These are phyloP conservation scores for Pueraria montana DNA, from an alignment of 306 rosid species.

Conservation along the genomic window DNA sequence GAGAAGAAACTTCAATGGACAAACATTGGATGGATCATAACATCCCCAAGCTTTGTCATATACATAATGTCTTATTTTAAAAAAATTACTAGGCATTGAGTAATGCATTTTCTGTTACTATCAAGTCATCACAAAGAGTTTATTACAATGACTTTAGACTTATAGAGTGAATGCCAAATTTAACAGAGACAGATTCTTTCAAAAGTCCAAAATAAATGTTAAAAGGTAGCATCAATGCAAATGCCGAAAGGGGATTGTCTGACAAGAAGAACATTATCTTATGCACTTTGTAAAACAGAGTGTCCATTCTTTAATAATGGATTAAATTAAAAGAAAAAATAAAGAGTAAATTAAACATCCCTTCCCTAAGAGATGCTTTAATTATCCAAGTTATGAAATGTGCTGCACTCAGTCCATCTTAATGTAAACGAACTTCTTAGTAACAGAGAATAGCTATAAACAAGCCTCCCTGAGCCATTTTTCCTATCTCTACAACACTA, in stretches of 20 bases:
- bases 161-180: neutral
- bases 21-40: constrained; percentile 14
- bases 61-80: neutral
- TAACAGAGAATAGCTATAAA: neutral
- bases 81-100: neutral
- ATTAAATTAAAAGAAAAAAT: neutral
- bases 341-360: neutral
- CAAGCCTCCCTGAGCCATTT: neutral
- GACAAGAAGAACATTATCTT: neutral
- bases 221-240: neutral
- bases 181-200: neutral
- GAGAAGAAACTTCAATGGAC: constrained; percentile 8
- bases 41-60: no score
- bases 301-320: neutral
- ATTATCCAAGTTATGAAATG: neutral
- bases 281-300: neutral
- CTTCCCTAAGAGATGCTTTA: neutral
- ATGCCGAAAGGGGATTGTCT: neutral
- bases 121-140: neutral
- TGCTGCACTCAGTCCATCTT: neutral
- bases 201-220: neutral
- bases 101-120: neutral
- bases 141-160: neutral
- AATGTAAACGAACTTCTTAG: neutral
- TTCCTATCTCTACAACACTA: constrained; percentile 15